Percentiles rank a stretch among this genome's conserved stretches.
These are phyloP conservation scores for Globisporangium megalacanthum DNA, from an alignment of 352 stramenopile species.

Conservation along the genomic window DNA sequence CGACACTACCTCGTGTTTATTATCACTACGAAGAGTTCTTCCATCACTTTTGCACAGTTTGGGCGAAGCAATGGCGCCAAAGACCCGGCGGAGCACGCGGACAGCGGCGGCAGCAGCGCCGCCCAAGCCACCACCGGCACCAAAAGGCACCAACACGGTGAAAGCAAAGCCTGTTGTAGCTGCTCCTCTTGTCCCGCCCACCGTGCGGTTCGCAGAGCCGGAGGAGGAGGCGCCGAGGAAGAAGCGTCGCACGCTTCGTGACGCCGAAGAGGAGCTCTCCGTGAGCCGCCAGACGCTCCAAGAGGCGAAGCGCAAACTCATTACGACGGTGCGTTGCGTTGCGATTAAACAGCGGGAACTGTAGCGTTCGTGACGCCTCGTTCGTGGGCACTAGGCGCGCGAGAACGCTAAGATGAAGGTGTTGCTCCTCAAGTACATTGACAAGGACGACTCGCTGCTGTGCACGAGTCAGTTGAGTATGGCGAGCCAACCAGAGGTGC, in stretches of 20 bases:
- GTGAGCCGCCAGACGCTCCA: conserved; percentile 37
- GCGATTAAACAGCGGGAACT: too few relatives aligned
- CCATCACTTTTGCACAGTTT: neutral
- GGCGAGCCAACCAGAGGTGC: conserved; percentile 22
- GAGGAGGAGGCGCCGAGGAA: conserved; percentile 34
- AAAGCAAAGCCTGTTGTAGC: too few relatives aligned
- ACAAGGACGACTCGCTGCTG: conserved; percentile 77
- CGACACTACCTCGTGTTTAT: too few relatives aligned
- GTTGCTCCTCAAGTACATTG: conserved; percentile 82
- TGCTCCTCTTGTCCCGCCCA: neutral
- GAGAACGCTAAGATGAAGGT: conserved; percentile 88
- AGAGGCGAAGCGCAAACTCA: conserved; percentile 59
- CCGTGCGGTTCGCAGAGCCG: neutral
- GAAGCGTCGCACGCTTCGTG: conserved; percentile 66
- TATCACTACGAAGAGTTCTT: neutral
- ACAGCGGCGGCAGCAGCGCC: neutral
- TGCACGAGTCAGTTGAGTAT: conserved; percentile 72
- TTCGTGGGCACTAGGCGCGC: conserved; percentile 31
- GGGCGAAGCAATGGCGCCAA: conserved; percentile 4
- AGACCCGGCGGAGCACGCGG: conserved; percentile 1
- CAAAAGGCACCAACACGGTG: neutral
- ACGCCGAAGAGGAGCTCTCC: conserved; percentile 58
- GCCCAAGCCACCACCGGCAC: neutral
- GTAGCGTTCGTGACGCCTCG: neutral
- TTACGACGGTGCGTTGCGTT: conserved; percentile 36